These are phyloP conservation scores for Aspergillus phoenicis DNA, from an alignment of 2,329 filamentous ascomycete genomes.

Conservation along the genomic window DNA sequence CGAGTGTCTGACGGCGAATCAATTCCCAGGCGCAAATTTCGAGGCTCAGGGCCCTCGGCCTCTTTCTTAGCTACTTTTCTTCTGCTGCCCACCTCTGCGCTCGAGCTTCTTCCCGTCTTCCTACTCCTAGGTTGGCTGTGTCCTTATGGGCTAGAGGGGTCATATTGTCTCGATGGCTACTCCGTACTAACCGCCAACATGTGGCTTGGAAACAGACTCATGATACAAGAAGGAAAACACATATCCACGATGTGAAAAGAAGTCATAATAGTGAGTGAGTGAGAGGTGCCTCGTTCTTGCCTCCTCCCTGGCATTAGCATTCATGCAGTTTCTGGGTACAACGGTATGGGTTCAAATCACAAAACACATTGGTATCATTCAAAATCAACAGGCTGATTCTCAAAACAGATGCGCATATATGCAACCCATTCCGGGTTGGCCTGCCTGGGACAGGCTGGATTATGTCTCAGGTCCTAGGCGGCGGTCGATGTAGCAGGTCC, in stretches of 20 bases:
- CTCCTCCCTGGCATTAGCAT: not conserved
- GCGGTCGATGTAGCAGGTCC: not conserved
- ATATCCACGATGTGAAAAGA: not conserved
- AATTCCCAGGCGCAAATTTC: not conserved
- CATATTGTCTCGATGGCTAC: not conserved
- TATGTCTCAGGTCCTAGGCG: not conserved
- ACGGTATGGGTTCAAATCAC: not conserved
- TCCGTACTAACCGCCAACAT: too few relatives aligned
- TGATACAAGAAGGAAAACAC: not conserved
- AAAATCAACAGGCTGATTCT: conserved; percentile 2
- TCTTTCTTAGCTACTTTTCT: not conserved
- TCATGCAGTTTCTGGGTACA: not conserved
- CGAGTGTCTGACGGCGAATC: conserved; percentile 11
- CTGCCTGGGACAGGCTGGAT: not conserved
- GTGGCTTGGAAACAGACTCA: too few relatives aligned
- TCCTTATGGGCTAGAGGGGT: not conserved
- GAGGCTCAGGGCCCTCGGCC: not conserved
- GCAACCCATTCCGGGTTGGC: not conserved
- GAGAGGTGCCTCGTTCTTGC: not conserved
- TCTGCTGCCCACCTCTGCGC: not conserved
- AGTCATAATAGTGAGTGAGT: not conserved
- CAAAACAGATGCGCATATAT: conserved; percentile 1
- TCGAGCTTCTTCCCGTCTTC: not conserved
- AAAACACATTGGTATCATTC: conserved; percentile 4
- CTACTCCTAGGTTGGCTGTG: not conserved